Percentiles rank a stretch among this genome's conserved stretches.
phyloP scores from a whole-genome alignment of 306 rosid genomes.

The Cucurbita moschata region DNA sequence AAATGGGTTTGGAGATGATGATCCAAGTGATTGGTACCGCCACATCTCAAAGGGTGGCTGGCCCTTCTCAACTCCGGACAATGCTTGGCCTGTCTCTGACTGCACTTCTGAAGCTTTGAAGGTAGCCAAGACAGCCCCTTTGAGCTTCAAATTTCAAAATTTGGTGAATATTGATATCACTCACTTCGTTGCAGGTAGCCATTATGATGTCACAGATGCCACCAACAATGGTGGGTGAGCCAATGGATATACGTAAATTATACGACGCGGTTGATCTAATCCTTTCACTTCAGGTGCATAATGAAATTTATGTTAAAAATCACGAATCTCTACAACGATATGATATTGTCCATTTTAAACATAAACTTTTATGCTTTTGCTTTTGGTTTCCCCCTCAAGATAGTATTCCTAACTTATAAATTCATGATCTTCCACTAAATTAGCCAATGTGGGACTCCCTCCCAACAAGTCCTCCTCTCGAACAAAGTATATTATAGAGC shows the following conservation, averaged over 20 bases:
- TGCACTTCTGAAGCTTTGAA: constrained; percentile 65
- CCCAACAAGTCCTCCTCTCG: too few species aligned
- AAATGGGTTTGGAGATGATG: constrained; percentile 22
- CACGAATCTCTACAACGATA: too few species aligned
- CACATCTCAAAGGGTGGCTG: constrained; percentile 63
- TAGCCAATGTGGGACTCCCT: too few species aligned
- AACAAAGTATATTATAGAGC: too few species aligned
- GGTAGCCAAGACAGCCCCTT: constrained; percentile 12
- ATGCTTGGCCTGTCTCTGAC: constrained; percentile 60
- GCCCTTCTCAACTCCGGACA: constrained; percentile 62
- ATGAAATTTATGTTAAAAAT: neutral
- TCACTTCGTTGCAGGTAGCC: constrained; percentile 26
- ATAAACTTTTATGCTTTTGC: too few species aligned
- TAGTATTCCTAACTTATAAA: too few species aligned
- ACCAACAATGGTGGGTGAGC: constrained; percentile 30
- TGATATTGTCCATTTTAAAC: too few species aligned
- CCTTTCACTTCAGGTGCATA: constrained; percentile 51
- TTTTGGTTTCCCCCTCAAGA: too few species aligned
- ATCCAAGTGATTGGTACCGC: constrained; percentile 34
- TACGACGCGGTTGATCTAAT: constrained; percentile 41
- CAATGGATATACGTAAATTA: constrained; percentile 18
- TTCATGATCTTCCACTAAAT: too few species aligned
- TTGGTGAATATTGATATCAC: neutral
- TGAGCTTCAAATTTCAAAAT: neutral
- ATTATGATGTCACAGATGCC: constrained; percentile 45